Evolutionary conservation across 1,284 basidiomycete species (phyloP).

Genomic region (Heliocybe sulcata): DNA sequence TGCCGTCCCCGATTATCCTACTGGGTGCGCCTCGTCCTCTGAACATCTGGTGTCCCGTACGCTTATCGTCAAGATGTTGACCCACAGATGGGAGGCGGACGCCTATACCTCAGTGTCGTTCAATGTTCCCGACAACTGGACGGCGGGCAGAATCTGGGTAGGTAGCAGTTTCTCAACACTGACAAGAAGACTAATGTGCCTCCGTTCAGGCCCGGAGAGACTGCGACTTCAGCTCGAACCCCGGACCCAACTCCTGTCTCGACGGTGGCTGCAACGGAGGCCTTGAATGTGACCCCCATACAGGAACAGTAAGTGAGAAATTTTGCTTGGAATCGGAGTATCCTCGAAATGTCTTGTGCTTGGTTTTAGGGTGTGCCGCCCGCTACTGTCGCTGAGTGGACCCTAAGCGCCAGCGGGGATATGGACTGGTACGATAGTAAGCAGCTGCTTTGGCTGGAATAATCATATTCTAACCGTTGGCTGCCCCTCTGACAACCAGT

Average conservation of each 20-base stretch:
- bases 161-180: conserved; percentile 12
- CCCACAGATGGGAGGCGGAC: conserved; percentile 20
- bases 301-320: conserved; percentile 42
- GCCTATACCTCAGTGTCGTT: conserved; percentile 23
- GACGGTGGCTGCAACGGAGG: conserved; percentile 55
- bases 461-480: conserved; percentile 17
- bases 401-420: conserved; percentile 29
- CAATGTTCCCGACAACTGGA: conserved; percentile 29
- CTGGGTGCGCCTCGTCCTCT: conserved; percentile 48
- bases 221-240: conserved; percentile 37
- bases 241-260: conserved; percentile 47
- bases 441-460: conserved; percentile 7
- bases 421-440: conserved; percentile 42
- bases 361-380: conserved; percentile 41
- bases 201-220: conserved; percentile 32
- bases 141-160: conserved; percentile 31
- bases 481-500: conserved; percentile 19
- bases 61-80: no score
- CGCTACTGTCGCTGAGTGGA: conserved; percentile 54
- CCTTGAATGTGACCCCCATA: conserved; percentile 37
- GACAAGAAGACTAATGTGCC: conserved; percentile 7
- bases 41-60: conserved; percentile 24
- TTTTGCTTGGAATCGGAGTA: no score
- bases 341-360: no score
- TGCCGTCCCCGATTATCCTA: conserved; percentile 15